Base-by-base conservation (phyloP, 2,329 filamentous ascomycete species). In the Calonectria hawksworthii region DNA sequence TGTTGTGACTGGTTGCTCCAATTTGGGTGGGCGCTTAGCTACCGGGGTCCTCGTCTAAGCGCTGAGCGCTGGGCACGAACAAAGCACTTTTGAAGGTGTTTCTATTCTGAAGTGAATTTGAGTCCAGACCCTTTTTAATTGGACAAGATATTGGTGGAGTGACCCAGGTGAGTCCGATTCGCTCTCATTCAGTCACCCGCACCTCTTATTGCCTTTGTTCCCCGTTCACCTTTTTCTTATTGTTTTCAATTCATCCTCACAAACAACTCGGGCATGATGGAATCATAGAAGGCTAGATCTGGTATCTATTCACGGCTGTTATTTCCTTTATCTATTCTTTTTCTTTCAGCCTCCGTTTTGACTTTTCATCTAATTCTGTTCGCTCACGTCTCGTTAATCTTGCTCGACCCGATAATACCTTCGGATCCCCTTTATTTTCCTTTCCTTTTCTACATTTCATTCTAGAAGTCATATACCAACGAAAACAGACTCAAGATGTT, bases 401-500 rank as follows among this genome's bases (percentile, higher is more conserved):
- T 56, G 54, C 50, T 74, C 68, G 50, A 68, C 50, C 36, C 73
- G 41, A 28, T 61, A 34, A 41, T 72, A 26, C 38, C 36, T 66
- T 44, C 64, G 61, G 51, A 50, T n/a, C 68, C 61, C 56, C 23
- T 30, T 38, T 59, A 18, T 52, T 41, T 47, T 34, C 41, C 71
- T 74, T 56, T 72, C 34, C 75, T 67, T 54, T 30, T 23, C 70
- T 69, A 66, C 71, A 41, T 67, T 41, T 73, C 68, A 36, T 54
- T 73, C 76, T 77, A 59, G 34, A 74, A 47, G 52, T 67, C 75
- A 70, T 74, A 70, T 77, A 78, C 78, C 80, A 81, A 83, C 76
- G 78, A 70, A 69, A 47, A 81, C 78, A 84, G 81, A 82, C 75
- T 78, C 76, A 84, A 81, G n/a, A 86, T 86, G 85, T 80, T 84